Percentiles rank a stretch among this genome's conserved stretches.
Evolutionary conservation across 2,329 filamentous ascomycete species (phyloP).

Genomic region (Ustulina deusta): DNA sequence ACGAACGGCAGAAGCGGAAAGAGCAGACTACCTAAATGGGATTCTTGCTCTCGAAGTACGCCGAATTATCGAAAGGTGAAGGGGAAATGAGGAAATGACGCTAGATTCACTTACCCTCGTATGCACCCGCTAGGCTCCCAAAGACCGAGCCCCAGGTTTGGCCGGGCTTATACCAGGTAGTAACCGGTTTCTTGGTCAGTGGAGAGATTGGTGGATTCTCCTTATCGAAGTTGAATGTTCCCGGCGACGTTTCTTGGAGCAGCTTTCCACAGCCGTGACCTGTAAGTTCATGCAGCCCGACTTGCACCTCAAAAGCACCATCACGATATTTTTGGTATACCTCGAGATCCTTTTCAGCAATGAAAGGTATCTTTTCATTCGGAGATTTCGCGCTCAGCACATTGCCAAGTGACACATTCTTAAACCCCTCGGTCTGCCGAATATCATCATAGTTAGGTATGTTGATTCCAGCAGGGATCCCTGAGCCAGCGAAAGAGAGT

Average conservation of each 20-base stretch:
- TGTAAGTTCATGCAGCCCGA: conserved; percentile 89
- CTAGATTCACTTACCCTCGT: conserved; percentile 64
- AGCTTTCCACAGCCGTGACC: conserved; percentile 94
- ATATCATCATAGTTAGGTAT: conserved; percentile 62
- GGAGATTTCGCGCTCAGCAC: conserved; percentile 91
- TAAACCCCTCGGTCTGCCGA: conserved; percentile 86
- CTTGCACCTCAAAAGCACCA: conserved; percentile 91
- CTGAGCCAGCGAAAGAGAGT: conserved; percentile 79
- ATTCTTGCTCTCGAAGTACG: neutral
- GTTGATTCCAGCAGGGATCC: conserved; percentile 76
- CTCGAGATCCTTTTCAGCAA: conserved; percentile 79
- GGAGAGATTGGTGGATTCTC: conserved; percentile 85
- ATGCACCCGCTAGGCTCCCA: conserved; percentile 85
- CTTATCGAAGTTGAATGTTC: conserved; percentile 88
- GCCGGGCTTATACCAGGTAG: conserved; percentile 92
- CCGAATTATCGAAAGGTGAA: neutral
- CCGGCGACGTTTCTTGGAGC: conserved; percentile 86
- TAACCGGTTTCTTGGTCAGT: conserved; percentile 79
- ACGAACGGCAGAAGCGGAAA: neutral
- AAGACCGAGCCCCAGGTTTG: conserved; percentile 97
- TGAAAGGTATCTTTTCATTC: conserved; percentile 92
- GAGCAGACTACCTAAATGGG: neutral
- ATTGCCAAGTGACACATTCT: conserved; percentile 94
- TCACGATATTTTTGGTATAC: conserved; percentile 87
- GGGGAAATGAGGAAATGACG: neutral